These are phyloP conservation scores for Cordyceps cateniannulata DNA, from an alignment of 2,329 filamentous ascomycete species.

Conservation along the genomic window DNA sequence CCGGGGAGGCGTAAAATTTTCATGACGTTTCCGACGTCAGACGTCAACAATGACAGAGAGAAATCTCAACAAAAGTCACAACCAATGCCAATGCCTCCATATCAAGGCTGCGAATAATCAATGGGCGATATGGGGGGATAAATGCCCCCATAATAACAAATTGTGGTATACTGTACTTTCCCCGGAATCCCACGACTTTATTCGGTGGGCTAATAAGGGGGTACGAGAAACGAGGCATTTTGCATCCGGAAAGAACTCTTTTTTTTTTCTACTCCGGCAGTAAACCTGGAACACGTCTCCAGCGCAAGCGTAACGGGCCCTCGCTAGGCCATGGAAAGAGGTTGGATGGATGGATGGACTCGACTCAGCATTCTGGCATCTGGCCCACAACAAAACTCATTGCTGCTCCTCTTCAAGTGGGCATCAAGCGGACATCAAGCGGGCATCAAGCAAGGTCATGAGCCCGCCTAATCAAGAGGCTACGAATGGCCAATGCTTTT, in stretches of 20 bases:
- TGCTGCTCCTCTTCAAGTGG: background rate
- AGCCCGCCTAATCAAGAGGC: background rate
- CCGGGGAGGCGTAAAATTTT: background rate
- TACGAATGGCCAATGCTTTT: background rate
- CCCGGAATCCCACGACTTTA: constrained; percentile 7
- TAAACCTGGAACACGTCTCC: too few species aligned
- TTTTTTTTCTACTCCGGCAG: too few species aligned
- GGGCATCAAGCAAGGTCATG: constrained; percentile 7
- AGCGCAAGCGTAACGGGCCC: constrained; percentile 3
- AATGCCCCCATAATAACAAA: background rate
- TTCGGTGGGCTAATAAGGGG: background rate
- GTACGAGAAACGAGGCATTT: constrained; percentile 7
- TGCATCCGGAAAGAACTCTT: background rate
- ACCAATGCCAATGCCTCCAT: background rate
- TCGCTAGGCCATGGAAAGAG: background rate
- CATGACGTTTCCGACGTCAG: background rate
- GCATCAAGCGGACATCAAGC: background rate
- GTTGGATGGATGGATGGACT: background rate
- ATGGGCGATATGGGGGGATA: background rate
- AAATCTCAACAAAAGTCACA: background rate
- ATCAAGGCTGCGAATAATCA: background rate
- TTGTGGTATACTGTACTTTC: background rate
- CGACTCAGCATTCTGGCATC: background rate
- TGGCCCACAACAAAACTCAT: constrained; percentile 1
- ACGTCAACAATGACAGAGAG: background rate